Conservation (phyloP, 208 protist genomes). For the Acanthamoeba divionensis region DNA sequence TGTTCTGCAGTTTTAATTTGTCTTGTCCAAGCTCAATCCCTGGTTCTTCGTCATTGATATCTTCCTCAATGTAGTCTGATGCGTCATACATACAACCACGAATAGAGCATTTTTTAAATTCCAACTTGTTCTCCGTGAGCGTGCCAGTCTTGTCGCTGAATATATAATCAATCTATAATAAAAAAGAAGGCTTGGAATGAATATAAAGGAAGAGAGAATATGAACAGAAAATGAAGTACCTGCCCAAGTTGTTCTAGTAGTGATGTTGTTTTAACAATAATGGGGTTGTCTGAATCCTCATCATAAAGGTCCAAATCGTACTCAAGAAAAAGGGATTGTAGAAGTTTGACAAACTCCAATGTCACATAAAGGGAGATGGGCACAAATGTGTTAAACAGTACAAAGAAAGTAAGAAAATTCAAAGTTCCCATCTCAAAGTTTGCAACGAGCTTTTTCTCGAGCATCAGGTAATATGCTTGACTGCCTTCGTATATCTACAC, state of each 20-base stretch:
- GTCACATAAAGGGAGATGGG: conserved; percentile 43
- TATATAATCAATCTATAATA: conserved; percentile 81
- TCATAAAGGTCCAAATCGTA: conserved; percentile 72
- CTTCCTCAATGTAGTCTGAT: too few species aligned
- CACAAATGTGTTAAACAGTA: conserved; percentile 18
- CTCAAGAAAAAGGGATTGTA: conserved; percentile 52
- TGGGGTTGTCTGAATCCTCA: conserved; percentile 60
- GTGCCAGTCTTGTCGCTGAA: conserved; percentile 91
- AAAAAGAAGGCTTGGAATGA: not conserved
- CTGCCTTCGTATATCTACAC: not conserved
- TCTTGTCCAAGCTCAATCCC: too few species aligned
- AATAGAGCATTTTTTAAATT: conserved; percentile 79
- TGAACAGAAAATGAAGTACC: not conserved
- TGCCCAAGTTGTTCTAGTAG: conserved; percentile 82
- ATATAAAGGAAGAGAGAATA: not conserved
- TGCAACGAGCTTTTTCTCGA: not conserved
- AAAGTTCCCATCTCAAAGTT: not conserved
- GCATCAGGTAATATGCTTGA: conserved; percentile 27
- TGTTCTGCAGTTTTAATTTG: too few species aligned
- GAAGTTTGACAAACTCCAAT: conserved; percentile 36
- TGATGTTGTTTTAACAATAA: conserved; percentile 75
- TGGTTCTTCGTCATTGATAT: too few species aligned
- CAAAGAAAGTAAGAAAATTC: not conserved
- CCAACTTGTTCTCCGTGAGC: conserved; percentile 86
- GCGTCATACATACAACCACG: conserved; percentile 55